Evolutionary conservation across 768 basidiomycete species (phyloP), one percentile per base, ranked within the genome.

Genomic region (Daedaleopsis nitida): DNA sequence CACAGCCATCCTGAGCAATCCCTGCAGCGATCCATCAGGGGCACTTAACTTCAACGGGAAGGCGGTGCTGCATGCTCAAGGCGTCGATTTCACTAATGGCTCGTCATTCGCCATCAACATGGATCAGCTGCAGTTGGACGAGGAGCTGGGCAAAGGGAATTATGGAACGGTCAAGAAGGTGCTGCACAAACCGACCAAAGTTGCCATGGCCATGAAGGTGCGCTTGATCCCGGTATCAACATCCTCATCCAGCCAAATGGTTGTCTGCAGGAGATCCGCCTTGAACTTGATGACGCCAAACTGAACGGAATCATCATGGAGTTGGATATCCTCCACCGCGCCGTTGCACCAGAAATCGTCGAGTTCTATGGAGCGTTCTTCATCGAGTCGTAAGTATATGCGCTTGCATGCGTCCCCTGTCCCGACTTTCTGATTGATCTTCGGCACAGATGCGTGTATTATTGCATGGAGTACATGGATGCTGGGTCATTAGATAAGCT

Each of bases 401-500:
- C 43, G 21, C 8, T 47, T 32, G 11, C 13, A 21, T 8, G 5
- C 16, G 12, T 39, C n/a, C 24, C 12, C 14, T 39, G 42, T 49
- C 55, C 16, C 16, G 14, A n/a, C 17, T 19, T 12, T 34, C 23
- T 53, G 16, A 5, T 5, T 24, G 38, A 14, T 19, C 8, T 7
- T 23, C 37, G 16, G 35, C 24, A 1, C 17, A 72, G 71, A 21
- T 72, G 96, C 74, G 97, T 99, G 23, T 98, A 99, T 77, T 98
- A 97, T 74, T 98, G 96, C 76, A 98, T 98, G 96, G 97, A 99
- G 79, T 93, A 89, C 77, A 99, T 99, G 97, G 96, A 99, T 72
- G 96, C 95, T 12, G 95, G 96, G n/a, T 91, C 88, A 43, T 82
- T 99, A 50, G 97, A 98, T 73, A 92, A 89, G 65, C 81, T 98